Conservation (phyloP, 768 basidiomycete genomes). For the Suillus sp. region DNA sequence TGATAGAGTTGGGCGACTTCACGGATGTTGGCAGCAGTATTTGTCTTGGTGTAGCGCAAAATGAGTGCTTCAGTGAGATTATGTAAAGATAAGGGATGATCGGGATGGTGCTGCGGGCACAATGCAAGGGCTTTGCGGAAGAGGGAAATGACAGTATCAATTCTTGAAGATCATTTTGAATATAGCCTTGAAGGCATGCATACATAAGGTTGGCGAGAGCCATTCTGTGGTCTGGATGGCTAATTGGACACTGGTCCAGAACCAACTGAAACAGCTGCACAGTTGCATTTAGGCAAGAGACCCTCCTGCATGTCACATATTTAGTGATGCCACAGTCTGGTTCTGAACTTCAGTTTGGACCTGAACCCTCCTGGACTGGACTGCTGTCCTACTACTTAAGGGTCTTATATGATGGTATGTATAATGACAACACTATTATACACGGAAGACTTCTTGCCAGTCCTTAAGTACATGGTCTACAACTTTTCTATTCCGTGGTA, state of each 20-base stretch:
- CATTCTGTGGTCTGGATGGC: neutral
- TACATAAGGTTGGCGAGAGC: neutral
- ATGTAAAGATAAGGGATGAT: neutral
- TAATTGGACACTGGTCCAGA: neutral
- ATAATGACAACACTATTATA: too few species aligned
- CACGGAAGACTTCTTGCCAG: too few species aligned
- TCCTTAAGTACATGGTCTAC: too few species aligned
- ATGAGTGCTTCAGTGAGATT: neutral
- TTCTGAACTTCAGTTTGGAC: too few species aligned
- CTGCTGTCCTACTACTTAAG: too few species aligned
- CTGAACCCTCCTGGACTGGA: too few species aligned
- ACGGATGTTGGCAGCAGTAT: neutral
- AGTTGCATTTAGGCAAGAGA: neutral
- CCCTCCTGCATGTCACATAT: neutral
- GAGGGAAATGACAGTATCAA: neutral
- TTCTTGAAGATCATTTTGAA: neutral
- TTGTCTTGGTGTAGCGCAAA: neutral
- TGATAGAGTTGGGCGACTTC: too few species aligned
- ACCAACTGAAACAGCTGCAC: neutral
- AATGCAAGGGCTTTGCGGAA: neutral
- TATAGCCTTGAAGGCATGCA: neutral
- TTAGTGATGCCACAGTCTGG: too few species aligned
- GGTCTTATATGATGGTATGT: too few species aligned
- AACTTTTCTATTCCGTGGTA: too few species aligned
- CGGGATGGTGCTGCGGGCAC: too few species aligned